Evolutionary conservation across 768 basidiomycete genomes (phyloP), one percentile per base, ranked within the genome.

Genomic region (Naganishia vaughanmartiniae): DNA sequence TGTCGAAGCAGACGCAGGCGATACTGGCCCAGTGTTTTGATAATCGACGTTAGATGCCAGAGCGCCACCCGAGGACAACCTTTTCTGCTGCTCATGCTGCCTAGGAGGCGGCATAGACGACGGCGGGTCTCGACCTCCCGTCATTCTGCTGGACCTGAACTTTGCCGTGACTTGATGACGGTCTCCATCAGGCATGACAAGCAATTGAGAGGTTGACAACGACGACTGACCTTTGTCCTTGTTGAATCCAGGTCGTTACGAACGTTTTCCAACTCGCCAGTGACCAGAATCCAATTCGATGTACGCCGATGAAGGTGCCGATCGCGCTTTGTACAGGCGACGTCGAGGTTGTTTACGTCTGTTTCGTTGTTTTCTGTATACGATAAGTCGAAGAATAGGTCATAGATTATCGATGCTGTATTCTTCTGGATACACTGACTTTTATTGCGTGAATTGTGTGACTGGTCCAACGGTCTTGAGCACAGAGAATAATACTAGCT

Each of bases 1-100:
- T 4, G 60, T 28, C 33, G 51, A 54, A 1, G 14, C 60, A 14
- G 39, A 7, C 3, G 60, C 39, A 65, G 70, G 70, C 0, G 70
- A 55, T 10, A 55, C 19, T 21, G 54, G 60, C 28, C 70, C 70
- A 10, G 3, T 34, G 24, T 45, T 34, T 42, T 26, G 46, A 34
- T 4, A 4, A 31, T 53, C 65, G 30, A 33, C 15, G 19, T 34
- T n/a, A 46, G 48, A 34, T 12, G 24, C 39, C 4, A n/a, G 10
- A 42, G 24, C 39, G 10, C 14, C 30, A 24, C 24, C 39, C 30
- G n/a, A 7, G 28, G 36, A n/a, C 15, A 45, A 7, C n/a, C 26
- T 30, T 6, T 42, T 15, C 14, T 7, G 39, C 1, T 7, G 42
- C 30, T 63, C 26, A 17, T 26, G 60, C n/a, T 42, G 33, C 4